Evolutionary conservation across 2,329 filamentous ascomycete genomes (phyloP).

Genomic region (Colletotrichum simmondsii): DNA sequence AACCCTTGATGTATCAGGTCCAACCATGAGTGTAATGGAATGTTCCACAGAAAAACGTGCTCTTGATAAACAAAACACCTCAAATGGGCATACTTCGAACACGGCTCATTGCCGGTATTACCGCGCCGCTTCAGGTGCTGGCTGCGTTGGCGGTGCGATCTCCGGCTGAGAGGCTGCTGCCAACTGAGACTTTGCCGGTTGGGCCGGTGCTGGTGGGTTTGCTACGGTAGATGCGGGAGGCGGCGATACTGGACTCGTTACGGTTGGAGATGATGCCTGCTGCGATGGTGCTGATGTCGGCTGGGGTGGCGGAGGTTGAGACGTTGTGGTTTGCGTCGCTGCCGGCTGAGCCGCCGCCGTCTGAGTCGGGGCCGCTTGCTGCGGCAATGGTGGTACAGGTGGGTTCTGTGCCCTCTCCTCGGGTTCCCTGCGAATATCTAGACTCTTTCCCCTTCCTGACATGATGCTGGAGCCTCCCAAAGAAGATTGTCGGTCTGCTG

Average conservation of each 20-base stretch:
- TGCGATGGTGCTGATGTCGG: neutral
- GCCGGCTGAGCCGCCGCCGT: neutral
- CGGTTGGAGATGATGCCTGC: neutral
- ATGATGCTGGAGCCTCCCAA: conserved; percentile 40
- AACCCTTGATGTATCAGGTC: conserved; percentile 2
- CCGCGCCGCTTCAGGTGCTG: conserved; percentile 10
- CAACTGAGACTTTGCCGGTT: neutral
- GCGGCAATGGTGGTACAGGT: neutral
- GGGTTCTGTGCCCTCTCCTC: conserved; percentile 38
- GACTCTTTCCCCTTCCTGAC: conserved; percentile 49
- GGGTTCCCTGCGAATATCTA: conserved; percentile 51
- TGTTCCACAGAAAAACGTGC: neutral
- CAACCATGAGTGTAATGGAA: neutral
- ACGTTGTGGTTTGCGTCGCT: neutral
- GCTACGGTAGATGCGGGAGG: neutral
- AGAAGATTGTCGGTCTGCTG: conserved; percentile 49
- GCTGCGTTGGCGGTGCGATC: neutral
- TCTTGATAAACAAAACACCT: neutral
- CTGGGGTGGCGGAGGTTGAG: neutral
- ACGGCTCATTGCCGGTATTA: conserved; percentile 6
- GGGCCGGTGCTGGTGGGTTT: neutral
- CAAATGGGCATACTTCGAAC: neutral
- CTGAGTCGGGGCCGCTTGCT: neutral
- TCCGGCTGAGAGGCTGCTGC: conserved; percentile 7
- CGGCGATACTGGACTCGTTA: neutral